phyloP scores from a whole-genome alignment of 176 grass and related monocot species.

The Avena sativa region DNA sequence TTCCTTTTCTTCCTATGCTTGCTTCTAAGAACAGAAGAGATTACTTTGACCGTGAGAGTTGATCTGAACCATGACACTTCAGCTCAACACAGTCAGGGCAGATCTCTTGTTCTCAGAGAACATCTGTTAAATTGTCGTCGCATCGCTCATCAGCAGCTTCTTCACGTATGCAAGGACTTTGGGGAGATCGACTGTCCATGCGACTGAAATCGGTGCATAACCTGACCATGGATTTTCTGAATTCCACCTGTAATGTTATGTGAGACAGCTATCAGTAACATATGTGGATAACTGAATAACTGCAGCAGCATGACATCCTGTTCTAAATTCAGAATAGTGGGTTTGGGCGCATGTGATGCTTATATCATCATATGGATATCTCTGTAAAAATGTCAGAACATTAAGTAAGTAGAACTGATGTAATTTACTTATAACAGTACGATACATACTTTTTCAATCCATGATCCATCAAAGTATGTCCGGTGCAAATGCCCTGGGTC shows the following conservation, averaged over 20 bases:
- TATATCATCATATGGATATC: background rate
- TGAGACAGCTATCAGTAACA: constrained; percentile 4
- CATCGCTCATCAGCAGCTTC: constrained; percentile 63
- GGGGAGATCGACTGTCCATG: constrained; percentile 82
- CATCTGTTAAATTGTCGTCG: background rate
- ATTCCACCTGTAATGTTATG: constrained; percentile 64
- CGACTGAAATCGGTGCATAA: constrained; percentile 79
- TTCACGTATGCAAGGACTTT: constrained; percentile 73
- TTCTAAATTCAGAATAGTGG: background rate
- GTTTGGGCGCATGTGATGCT: background rate
- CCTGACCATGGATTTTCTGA: constrained; percentile 81
- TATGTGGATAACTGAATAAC: background rate
- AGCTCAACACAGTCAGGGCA: constrained; percentile 31
- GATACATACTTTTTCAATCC: constrained; percentile 75
- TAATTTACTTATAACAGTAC: background rate
- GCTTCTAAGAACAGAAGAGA: constrained; percentile 19
- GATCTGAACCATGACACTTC: constrained; percentile 25
- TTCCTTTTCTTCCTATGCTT: constrained; percentile 22
- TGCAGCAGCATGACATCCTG: background rate
- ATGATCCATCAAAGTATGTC: constrained; percentile 96
- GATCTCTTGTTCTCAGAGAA: constrained; percentile 16
- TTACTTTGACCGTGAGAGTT: background rate
- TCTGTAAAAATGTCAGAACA: constrained; percentile 12
- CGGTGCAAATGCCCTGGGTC: constrained; percentile 82
- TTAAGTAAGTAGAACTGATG: background rate